Evolutionary conservation across 192 early-diverging fungal genomes (phyloP).

Genomic region (Coemansia sp.): DNA sequence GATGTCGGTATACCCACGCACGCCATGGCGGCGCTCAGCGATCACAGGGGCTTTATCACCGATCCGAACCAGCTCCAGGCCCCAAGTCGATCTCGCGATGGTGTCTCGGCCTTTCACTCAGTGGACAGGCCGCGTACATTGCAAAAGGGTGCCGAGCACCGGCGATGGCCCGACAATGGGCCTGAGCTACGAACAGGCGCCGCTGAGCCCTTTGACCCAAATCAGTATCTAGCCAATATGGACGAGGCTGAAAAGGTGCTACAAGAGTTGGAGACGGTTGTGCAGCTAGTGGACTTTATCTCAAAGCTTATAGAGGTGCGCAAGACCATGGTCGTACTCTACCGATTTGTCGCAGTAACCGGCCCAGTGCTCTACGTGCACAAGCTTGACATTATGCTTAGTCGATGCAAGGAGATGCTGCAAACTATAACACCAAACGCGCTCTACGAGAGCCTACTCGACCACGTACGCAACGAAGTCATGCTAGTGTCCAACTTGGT

Average conservation of each 20-base stretch:
- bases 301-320: conserved; percentile 47
- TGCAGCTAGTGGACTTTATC: conserved; percentile 39
- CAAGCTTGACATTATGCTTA: conserved; percentile 35
- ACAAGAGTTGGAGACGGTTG: conserved; percentile 37
- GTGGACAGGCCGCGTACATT: neutral
- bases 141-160: neutral
- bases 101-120: neutral
- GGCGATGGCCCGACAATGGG: neutral
- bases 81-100: neutral
- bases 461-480: conserved; percentile 38
- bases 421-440: conserved; percentile 25
- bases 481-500: conserved; percentile 37
- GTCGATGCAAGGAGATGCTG: conserved; percentile 24
- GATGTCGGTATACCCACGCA: neutral
- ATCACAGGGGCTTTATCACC: neutral
- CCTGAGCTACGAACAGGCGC: neutral
- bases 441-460: conserved; percentile 31
- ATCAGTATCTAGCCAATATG: conserved; percentile 25
- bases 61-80: conserved; percentile 2
- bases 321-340: conserved; percentile 50
- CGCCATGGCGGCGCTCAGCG: neutral
- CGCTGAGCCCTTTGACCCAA: conserved; percentile 35
- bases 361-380: conserved; percentile 42
- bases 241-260: conserved; percentile 34
- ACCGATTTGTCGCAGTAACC: conserved; percentile 47